Conservation (phyloP, 2,329 filamentous ascomycete species). For the Cladosporium sp. region DNA sequence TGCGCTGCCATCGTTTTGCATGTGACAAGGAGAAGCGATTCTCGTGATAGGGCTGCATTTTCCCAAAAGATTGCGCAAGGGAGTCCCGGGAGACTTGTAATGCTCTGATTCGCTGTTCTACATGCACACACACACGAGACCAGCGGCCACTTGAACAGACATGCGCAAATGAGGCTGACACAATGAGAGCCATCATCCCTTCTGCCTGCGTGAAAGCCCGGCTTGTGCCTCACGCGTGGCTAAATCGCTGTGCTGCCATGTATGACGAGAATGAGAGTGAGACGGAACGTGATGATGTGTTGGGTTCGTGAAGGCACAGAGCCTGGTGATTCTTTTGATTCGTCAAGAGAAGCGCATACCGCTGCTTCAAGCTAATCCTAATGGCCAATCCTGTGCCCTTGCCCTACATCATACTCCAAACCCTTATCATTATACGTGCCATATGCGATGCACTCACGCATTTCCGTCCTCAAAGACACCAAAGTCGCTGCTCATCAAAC, state of each 20-base stretch:
- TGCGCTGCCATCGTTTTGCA: not conserved
- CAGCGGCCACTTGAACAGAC: too few species aligned
- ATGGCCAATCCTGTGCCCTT: not conserved
- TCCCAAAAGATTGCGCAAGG: not conserved
- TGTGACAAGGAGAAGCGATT: not conserved
- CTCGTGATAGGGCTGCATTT: not conserved
- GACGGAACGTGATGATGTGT: too few species aligned
- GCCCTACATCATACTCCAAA: not conserved
- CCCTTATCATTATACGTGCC: not conserved
- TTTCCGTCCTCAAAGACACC: slow-evolving; percentile 22
- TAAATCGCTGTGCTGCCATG: too few species aligned
- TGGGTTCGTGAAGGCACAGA: not conserved
- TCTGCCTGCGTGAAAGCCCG: too few species aligned
- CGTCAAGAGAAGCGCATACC: not conserved
- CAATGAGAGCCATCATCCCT: too few species aligned
- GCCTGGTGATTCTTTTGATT: not conserved
- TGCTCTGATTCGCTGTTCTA: too few species aligned
- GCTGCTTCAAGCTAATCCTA: not conserved
- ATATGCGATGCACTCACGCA: not conserved
- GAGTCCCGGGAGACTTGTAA: too few species aligned
- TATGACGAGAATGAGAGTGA: too few species aligned
- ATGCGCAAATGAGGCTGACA: too few species aligned
- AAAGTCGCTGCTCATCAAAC: slow-evolving; percentile 29
- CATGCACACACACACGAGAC: too few species aligned
- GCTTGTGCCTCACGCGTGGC: too few species aligned